A percentile compares a stretch with the other conserved stretches of the same genome.
phyloP scores from a whole-genome alignment of 768 basidiomycete species.

The Lentinula sp. region DNA sequence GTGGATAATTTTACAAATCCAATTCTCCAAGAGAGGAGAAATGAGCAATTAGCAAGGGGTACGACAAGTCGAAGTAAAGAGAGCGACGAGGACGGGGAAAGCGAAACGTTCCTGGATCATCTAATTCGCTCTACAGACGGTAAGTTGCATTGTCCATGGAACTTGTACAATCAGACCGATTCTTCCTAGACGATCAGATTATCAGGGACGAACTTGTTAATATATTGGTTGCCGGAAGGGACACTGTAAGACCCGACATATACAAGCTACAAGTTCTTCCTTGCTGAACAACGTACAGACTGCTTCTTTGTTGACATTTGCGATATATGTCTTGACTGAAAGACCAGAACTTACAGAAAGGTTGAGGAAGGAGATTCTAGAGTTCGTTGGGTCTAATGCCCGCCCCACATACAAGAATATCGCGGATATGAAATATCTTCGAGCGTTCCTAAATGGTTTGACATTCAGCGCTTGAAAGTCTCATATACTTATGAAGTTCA shows the following conservation, averaged over 20 bases:
- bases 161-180: constrained; percentile 20
- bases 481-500: neutral
- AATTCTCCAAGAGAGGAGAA: constrained; percentile 19
- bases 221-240: constrained; percentile 37
- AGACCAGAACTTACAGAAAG: constrained; percentile 39
- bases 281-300: constrained; percentile 22
- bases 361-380: constrained; percentile 46
- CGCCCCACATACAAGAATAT: constrained; percentile 51
- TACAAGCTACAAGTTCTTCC: too few relatives aligned
- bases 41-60: too few relatives aligned
- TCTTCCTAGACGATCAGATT: constrained; percentile 29
- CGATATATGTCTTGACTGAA: constrained; percentile 47
- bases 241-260: constrained; percentile 24
- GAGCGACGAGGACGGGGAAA: constrained; percentile 28
- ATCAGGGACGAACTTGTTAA: constrained; percentile 40
- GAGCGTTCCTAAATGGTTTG: constrained; percentile 51
- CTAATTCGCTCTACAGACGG: constrained; percentile 48
- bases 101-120: constrained; percentile 39
- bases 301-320: constrained; percentile 46
- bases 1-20: constrained; percentile 49
- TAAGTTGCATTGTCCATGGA: constrained; percentile 11
- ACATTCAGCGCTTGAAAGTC: neutral
- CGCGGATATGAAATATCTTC: constrained; percentile 51
- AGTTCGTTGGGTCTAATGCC: constrained; percentile 34
- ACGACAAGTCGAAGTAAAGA: constrained; percentile 7